Evolutionary conservation across 2,329 filamentous ascomycete genomes (phyloP), one percentile per base, ranked within the genome.

Genomic region (Aspergillus melleus): DNA sequence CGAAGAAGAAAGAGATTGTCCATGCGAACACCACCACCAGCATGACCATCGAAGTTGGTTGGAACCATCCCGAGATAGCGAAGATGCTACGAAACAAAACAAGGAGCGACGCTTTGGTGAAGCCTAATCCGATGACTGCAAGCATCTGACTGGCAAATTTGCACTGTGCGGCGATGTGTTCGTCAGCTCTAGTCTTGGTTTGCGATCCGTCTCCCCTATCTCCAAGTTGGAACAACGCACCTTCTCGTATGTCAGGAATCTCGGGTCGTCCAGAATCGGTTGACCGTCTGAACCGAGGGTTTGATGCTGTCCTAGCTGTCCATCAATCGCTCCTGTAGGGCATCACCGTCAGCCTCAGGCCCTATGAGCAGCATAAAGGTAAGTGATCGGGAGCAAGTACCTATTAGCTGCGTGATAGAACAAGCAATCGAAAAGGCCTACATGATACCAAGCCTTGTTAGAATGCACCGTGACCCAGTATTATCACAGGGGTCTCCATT

Each of bases 1-100:
- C 29, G 53, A 55, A 55, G 53, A 55, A 55, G 36, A 55, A 47
- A 3, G 39, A 26, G 16, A 47, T 47, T 9, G 53, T 52, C 50
- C 50, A 52, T 14, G 5, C 50, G 32, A 29, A 29, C 6, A 36
- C 32, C 11, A 52, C 32, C 16, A 29, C 50, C 9, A 52, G 16
- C 50, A 52, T 42, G 36, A 42, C 36, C 36, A 42, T n/a, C 16
- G 36, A 42, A 2, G 36, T 42, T 6, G 36, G 36, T 14, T 14
- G 36, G 16, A 42, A 42, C 36, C 36, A 42, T 42, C 36, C 36
- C 1, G 36, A 42, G 36, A 42, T 8, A 14, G 36, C 36, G 36
- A 42, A 42, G 16, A 42, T 42, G 36, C 36, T 6, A 16, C 36
- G 36, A 14, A 42, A 42, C 5, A 42, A 8, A n/a, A 42, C 36